Evolutionary conservation across 2,329 filamentous ascomycete genomes (phyloP).

Genomic region (Neonectria coccinea): DNA sequence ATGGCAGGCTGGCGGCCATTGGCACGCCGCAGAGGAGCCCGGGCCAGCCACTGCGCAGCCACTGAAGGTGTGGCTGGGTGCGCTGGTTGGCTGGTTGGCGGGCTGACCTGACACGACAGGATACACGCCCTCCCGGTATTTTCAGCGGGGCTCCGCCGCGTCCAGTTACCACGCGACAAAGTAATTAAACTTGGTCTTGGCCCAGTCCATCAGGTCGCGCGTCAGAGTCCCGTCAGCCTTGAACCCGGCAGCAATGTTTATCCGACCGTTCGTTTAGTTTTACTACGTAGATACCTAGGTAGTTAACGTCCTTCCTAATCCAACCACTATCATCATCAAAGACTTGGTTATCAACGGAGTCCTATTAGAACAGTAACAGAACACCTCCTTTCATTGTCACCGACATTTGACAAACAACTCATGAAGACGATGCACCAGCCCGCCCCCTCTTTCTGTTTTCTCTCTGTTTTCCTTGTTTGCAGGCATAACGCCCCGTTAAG

Average conservation of each 20-base stretch:
- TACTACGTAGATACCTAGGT: no score
- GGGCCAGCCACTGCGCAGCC: conserved; percentile 27
- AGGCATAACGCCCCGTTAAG: not conserved
- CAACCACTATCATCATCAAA: not conserved
- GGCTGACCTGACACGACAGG: conserved; percentile 14
- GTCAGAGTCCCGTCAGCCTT: not conserved
- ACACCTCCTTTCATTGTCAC: not conserved
- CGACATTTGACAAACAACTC: not conserved
- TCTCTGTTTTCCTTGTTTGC: not conserved
- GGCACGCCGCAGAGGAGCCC: conserved; percentile 21
- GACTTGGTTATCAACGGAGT: conserved; percentile 5
- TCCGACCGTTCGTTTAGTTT: not conserved
- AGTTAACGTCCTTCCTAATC: conserved; percentile 14
- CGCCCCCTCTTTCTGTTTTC: no score
- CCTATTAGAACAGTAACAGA: conserved; percentile 5
- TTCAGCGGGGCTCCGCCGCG: conserved; percentile 17
- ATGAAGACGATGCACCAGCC: not conserved
- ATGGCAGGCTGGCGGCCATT: conserved; percentile 19
- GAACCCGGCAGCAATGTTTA: conserved; percentile 1
- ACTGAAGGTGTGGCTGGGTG: conserved; percentile 8
- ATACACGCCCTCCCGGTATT: conserved; percentile 22
- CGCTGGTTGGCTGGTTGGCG: not conserved
- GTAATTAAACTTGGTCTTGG: conserved; percentile 17
- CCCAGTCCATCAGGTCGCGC: not conserved
- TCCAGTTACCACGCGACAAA: conserved; percentile 21